phyloP scores from a whole-genome alignment of 129 eudicot species.

The Daucus carota region DNA sequence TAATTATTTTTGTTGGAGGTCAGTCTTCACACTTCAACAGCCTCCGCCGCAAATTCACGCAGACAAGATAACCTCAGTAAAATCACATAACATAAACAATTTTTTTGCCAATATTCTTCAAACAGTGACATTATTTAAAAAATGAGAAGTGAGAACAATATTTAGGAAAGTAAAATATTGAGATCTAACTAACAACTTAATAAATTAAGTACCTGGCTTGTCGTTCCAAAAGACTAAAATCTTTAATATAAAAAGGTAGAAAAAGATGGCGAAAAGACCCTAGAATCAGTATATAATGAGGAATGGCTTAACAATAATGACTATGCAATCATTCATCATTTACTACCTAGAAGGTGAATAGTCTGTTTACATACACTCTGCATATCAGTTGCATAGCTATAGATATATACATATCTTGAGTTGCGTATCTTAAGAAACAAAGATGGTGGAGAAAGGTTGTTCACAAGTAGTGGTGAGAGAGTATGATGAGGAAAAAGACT shows the following conservation, averaged over 20 bases:
- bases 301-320: neutral
- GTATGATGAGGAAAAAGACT: constrained; percentile 52
- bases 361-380: neutral
- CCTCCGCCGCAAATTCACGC: too few relatives aligned
- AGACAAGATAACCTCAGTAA: neutral
- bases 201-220: neutral
- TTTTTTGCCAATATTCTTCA: too few relatives aligned
- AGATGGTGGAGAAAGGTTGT: constrained; percentile 1
- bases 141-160: neutral
- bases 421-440: too few relatives aligned
- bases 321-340: neutral
- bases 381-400: too few relatives aligned
- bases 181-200: neutral
- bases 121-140: neutral
- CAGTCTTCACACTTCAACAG: too few relatives aligned
- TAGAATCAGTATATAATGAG: neutral
- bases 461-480: constrained; percentile 40
- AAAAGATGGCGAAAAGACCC: neutral
- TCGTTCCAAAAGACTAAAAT: neutral
- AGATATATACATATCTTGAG: too few relatives aligned
- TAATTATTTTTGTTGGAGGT: too few relatives aligned
- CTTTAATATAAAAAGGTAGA: neutral
- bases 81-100: neutral
- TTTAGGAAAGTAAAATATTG: neutral
- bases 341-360: neutral